Evolutionary conservation across 192 early-diverging fungal species (phyloP), one percentile per base, ranked within the genome.

Genomic region (Pecoramyces ruminantium): DNA sequence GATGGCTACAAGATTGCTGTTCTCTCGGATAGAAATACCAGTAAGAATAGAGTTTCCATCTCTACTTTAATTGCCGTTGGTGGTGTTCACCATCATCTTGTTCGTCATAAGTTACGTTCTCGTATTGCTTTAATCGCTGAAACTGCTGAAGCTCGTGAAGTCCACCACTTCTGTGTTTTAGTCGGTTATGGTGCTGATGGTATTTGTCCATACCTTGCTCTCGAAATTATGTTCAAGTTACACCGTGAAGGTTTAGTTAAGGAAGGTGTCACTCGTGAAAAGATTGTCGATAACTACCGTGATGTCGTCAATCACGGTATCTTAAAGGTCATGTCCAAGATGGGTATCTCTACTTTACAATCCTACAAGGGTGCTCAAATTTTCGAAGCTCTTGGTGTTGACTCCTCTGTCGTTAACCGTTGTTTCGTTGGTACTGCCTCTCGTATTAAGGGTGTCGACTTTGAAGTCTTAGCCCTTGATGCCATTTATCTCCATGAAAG

Each of bases 341-440:
- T 99, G 97, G 97, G 97, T 81, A 97, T 99, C 80, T 97, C 96
- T 16, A 98, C 97, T 27, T 87, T 99, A 79, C 95, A 97, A 86
- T 93, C 92, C 17, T 99, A 99, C 90, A 98, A 98, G 88, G 97
- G 96, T 80, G 97, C 97, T 15, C 97, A 99, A 90, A 97, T 98
- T 83, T 99, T 99, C 84, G 97, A 99, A 84, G 95, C 95, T 27
- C 90, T 99, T 29, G 97, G 97, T 82, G 83, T 99, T 5, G 95
- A 96, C 81, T 87, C 90, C 30, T 88, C 93, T 38, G 96, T 99
- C 51, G 93, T 99, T 80, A 86, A 90, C 30, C 90, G 91, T 78
- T 99, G 96, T 85, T 99, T 99, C 88, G 91, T 92, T 27, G 97
- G 97, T 81, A 99, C 97, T 18, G 94, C 96, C 21, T 96, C 94